Base-by-base conservation (phyloP, 2,329 filamentous ascomycete genomes). In the Colletotrichum orbiculare region DNA sequence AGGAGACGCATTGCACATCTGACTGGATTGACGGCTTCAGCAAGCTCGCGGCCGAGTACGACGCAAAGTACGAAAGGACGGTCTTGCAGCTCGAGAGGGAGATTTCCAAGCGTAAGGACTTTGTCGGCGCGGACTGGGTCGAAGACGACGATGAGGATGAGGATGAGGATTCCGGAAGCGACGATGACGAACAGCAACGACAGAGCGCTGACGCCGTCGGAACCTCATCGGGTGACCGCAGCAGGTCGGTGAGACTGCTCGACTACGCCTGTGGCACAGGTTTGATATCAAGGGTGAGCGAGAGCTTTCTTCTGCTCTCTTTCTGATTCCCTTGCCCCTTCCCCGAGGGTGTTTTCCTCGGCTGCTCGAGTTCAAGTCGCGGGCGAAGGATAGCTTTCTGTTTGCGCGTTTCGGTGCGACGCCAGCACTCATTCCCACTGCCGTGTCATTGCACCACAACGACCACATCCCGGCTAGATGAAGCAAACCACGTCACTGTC, bases 261-360 rank as follows among this genome's bases (percentile, higher is more conserved):
- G 91, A 94, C 73, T 94, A 94, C 75, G 91, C 91, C 13, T 94
- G 91, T 72, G 91, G 91, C 8, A 89, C 89, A 6, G 90, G 90
- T 2, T 76, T 87, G 59, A 81, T 92, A 67, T 90, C 89, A 11
- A 82, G 85, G 74, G 89, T 91, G 73, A 69, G 82, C 77, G 25
- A 25, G 25, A 25, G 25, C 25, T 25, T 25, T 25, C 25, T 25
- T 4, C 25, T 25, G 25, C 25, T 25, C 4, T 25, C 25, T 25
- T 25, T 5, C 17, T 48, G 41, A 8, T 50, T 45, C 15, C 17
- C n/a, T 54, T 50, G n/a, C 9, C 25, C 38, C 37, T 37, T 41
- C 13, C 45, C 45, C 25, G 25, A 25, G 38, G 43, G 55, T 34
- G 34, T 64, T 39, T 15, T 17, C 42, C 38, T 10, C 6, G 41